Evolutionary conservation across 2,329 filamentous ascomycete genomes (phyloP), one percentile per base, ranked within the genome.

Genomic region (Arthroderma uncinatum): DNA sequence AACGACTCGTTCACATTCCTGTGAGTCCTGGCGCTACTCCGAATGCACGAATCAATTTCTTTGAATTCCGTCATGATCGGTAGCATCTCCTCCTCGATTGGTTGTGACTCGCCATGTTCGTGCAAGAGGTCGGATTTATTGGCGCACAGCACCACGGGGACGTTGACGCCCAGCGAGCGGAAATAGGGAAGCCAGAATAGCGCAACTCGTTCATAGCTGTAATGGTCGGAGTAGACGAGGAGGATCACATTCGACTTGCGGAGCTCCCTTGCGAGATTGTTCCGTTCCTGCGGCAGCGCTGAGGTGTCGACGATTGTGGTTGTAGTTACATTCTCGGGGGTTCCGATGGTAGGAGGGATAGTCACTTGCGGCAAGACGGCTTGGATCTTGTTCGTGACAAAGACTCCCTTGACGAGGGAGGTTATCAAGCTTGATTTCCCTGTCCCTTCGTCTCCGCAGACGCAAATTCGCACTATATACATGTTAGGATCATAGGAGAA

Each of bases 121-220:
- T 81, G 82, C 2, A 83, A 82, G 56, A 96, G 77, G 66, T 98
- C 93, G n/a, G 89, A 89, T 73, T 98, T 98, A 77, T 97, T 97
- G 67, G 93, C 90, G 67, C 93, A 97, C 57, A 98, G 77, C 47
- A 98, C 91, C 9, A 98, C 93, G 0, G 93, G 93, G 21, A 98
- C 90, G 69, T 98, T 98, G 68, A 98, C 93, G n/a, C 93, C 93
- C 39, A 98, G 81, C 2, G 91, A 95, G 60, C 93, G 87, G 68
- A 98, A 97, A 73, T 96, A 94, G 9, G 93, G 93, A 82, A 98
- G 87, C 93, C 93, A 98, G 73, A 97, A 98, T 48, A 98, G 78
- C 2, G 92, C 93, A 2, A 98, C 91, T 37, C 93, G 81, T 70
- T 98, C 93, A 75, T 97, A 98, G 79, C 91, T 97, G 77, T 98